These are phyloP conservation scores for Sporothrix humicola DNA, from an alignment of 2,329 filamentous ascomycete species.

Conservation along the genomic window DNA sequence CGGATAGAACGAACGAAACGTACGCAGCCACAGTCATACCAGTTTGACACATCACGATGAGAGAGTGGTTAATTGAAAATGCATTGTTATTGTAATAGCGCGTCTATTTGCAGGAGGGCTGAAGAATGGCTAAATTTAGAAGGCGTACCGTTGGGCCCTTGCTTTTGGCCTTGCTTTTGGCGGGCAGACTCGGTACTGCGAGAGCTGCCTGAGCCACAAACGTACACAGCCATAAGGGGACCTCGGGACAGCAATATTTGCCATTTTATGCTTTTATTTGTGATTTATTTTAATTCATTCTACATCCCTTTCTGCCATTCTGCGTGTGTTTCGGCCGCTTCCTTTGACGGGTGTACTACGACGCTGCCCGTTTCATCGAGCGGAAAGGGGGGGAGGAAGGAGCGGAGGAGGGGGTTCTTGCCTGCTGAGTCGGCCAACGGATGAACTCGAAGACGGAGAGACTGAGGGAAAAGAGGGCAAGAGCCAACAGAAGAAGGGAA, in stretches of 20 bases:
- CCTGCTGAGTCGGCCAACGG: constrained; percentile 11
- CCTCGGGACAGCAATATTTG: not conserved
- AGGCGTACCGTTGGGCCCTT: not conserved
- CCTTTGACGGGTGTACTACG: not conserved
- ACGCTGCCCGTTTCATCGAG: constrained; percentile 7
- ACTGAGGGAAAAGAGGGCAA: not conserved
- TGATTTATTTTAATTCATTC: not conserved
- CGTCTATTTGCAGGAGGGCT: constrained; percentile 16
- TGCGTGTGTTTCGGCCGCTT: constrained; percentile 4
- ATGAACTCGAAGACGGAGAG: not conserved
- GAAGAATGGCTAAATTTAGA: constrained; percentile 24
- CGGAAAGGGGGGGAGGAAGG: constrained; percentile 3
- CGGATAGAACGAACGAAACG: not conserved
- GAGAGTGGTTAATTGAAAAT: not conserved
- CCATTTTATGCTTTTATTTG: not conserved
- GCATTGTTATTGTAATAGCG: not conserved
- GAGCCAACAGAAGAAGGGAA: no score
- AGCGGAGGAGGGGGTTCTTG: not conserved
- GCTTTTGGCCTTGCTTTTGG: not conserved
- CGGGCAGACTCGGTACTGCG: not conserved
- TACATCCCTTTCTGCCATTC: not conserved
- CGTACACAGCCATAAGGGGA: not conserved
- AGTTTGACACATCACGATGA: not conserved
- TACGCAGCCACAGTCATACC: not conserved
- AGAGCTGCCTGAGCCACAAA: constrained; percentile 12